Evolutionary conservation across 331 rosid genomes (phyloP).

Genomic region (Malus hybrid): DNA sequence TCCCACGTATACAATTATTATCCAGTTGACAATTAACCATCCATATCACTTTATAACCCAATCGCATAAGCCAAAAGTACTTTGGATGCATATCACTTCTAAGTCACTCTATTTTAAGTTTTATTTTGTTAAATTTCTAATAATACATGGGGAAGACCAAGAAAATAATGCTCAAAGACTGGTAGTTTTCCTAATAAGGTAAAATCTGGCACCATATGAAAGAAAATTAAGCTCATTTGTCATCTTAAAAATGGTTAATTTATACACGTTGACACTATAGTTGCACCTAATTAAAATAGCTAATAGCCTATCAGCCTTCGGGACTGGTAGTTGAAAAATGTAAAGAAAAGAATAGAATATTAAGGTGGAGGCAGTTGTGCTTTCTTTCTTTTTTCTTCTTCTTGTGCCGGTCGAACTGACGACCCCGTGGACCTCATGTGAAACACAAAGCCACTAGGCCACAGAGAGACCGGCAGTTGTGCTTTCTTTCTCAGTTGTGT

Average conservation of each 20-base stretch:
- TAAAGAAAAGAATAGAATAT: too few relatives aligned
- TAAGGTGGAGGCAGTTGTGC: background rate
- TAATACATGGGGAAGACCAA: background rate
- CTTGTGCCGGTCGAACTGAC: too few relatives aligned
- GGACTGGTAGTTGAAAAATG: background rate
- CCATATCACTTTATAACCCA: too few relatives aligned
- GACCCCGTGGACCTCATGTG: too few relatives aligned
- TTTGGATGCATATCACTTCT: too few relatives aligned
- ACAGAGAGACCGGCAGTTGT: background rate
- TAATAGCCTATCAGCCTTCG: too few relatives aligned
- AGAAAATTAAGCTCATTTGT: background rate
- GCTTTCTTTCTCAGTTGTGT: background rate
- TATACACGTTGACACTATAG: background rate
- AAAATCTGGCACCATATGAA: background rate
- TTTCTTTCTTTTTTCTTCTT: background rate
- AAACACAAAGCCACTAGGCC: too few relatives aligned
- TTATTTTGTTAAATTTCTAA: too few relatives aligned
- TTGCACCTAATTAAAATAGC: background rate
- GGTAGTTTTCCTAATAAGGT: background rate
- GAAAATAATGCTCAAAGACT: background rate
- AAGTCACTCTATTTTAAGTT: too few relatives aligned
- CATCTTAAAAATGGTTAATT: background rate
- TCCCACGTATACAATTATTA: too few relatives aligned
- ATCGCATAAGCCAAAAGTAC: too few relatives aligned
- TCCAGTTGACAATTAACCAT: too few relatives aligned